Base-by-base conservation (phyloP, 192 early-diverging fungal species). In the Dimargaris xerosporica region DNA sequence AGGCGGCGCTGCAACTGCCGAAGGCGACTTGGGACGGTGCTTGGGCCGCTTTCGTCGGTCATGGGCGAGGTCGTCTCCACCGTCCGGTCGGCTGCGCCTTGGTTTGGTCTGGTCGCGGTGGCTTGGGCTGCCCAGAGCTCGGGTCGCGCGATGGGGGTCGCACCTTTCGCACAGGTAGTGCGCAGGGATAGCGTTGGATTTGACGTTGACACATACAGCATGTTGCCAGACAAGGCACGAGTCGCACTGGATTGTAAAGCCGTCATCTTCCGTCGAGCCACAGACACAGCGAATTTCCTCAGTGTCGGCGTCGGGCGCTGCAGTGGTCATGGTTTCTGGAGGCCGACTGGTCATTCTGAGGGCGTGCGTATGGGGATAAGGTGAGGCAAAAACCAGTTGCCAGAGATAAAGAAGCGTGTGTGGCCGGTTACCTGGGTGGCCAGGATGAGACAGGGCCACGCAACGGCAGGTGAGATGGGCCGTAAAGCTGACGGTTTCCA, bases 211-310 rank as follows among this genome's bases (percentile, higher is more conserved):
- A 67, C 96, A 99, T 25, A 82, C 78, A 7, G 82, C 83, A 70
- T 99, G 96, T 66, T 99, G 96, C 96, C 96, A 99, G 5, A 93
- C 90, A 6, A 80, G 65, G 67, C 96, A 98, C 53, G 79, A 73
- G 54, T 99, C 96, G 70, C 96, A 99, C 62, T 96, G 91, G 48
- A 99, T 90, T 9, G 96, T 97, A 50, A 85, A 94, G 16, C 96
- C 96, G 77, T 99, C 96, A 77, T 99, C 96, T 62, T 95, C 87
- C 48, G 77, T 78, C 62, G 77, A 82, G 25, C 76, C 75, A 71
- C 96, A 99, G 60, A 99, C 93, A 73, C 96, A 99, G 23, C 93
- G 87, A 76, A 99, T 99, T 46, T 86, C 76, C 0, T 87, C 92
- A 25, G 83, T 78, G 71, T 96, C 96, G 47, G 76, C 69, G 69